These are phyloP conservation scores for Gossypium gossypioides DNA, from an alignment of 441 rosid genomes.

Conservation along the genomic window DNA sequence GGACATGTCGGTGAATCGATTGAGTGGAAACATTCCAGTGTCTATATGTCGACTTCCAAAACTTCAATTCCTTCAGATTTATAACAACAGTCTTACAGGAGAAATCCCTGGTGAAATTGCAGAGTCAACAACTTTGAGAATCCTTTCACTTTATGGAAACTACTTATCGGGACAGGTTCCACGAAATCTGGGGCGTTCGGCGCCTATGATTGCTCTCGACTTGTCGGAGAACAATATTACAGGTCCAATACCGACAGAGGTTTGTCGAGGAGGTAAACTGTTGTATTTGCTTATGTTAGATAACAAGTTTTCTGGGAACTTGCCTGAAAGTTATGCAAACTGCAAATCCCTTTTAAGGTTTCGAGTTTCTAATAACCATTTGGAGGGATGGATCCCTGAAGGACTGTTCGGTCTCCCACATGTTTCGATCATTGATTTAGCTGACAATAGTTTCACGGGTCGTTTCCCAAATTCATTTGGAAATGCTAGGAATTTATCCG, in stretches of 20 bases:
- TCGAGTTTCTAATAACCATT: slow-evolving; percentile 60
- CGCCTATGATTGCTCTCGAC: slow-evolving; percentile 56
- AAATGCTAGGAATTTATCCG: slow-evolving; percentile 68
- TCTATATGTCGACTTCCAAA: slow-evolving; percentile 69
- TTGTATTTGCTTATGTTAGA: slow-evolving; percentile 63
- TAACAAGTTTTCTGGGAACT: slow-evolving; percentile 58
- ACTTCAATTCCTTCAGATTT: slow-evolving; percentile 65
- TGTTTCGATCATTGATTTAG: slow-evolving; percentile 74
- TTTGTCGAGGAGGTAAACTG: slow-evolving; percentile 72
- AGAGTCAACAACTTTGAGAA: slow-evolving; percentile 48
- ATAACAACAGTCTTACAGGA: slow-evolving; percentile 88
- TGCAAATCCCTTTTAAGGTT: slow-evolving; percentile 67
- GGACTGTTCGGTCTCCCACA: slow-evolving; percentile 74
- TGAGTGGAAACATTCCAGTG: slow-evolving; percentile 69
- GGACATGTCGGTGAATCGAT: slow-evolving; percentile 75
- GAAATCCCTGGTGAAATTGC: slow-evolving; percentile 60
- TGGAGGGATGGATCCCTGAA: slow-evolving; percentile 55
- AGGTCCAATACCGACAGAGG: slow-evolving; percentile 56
- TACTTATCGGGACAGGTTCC: slow-evolving; percentile 72
- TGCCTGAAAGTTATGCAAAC: slow-evolving; percentile 51
- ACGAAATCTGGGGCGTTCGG: slow-evolving; percentile 45
- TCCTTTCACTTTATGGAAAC: slow-evolving; percentile 67
- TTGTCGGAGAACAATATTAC: slow-evolving; percentile 72
- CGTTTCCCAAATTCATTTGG: slow-evolving; percentile 42
- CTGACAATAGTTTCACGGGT: slow-evolving; percentile 61